Base-by-base conservation (phyloP, 306 rosid genomes). In the Citrullus colocynthis region DNA sequence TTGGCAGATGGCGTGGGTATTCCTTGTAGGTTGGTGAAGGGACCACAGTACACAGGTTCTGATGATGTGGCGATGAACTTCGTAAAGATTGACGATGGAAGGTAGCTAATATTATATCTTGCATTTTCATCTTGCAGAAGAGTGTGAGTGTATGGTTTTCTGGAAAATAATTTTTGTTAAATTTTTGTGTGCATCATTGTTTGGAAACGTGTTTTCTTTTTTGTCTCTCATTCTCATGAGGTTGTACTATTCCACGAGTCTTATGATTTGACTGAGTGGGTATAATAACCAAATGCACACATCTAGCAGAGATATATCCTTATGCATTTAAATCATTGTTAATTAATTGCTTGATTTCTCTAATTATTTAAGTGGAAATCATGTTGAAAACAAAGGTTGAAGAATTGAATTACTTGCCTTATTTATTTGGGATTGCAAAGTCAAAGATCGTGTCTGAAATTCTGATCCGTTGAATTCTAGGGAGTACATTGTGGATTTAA, bases 401-500 rank as follows among this genome's bases (percentile, higher is more conserved):
- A 72, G 13, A 72, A 48, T 48, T 72, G 13, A 72, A 30, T 24
- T 49, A 30, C 42, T 28, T 72, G 56, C 52, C 48, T 32, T 16
- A 51, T 73, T 71, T 51, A 73, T 49, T 30, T 73, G 42, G 34
- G 48, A 54, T 34, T 74, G 32, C 51, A 51, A 48, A 48, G 51
- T 56, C 59, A 28, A 20, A 71, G 58, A 49, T 51, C 7, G 6
- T 28, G 77, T 32, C 17, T 73, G 48, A 73, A 24, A 17, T 51
- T 49, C 16, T 73, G 77, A 73, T 51, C 77, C 62, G 81, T 16
- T 85, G 77, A 82, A 81, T 95, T 92, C 88, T 91, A 95, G 99
- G 97, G 99, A 95, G 90, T 92, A 88, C 87, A 89, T 95, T 79
- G 91, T 95, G 80, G 99, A 95, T 86, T 90, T 95, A 70, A 92